These are phyloP conservation scores for Rhizophagus prolifer DNA, from an alignment of 192 early-diverging fungal species.

Conservation along the genomic window DNA sequence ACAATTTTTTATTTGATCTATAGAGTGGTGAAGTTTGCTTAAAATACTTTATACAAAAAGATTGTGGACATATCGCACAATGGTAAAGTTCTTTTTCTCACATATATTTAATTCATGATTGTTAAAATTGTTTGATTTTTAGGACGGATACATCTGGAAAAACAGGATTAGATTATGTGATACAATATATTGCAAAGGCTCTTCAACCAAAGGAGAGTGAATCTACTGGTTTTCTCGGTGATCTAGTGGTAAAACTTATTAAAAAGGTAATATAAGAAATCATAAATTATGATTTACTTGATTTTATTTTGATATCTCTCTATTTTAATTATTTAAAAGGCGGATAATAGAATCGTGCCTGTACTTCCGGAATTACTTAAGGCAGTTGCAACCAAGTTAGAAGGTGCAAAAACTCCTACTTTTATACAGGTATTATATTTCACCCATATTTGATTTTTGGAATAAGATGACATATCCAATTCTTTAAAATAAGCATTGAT, in stretches of 20 bases:
- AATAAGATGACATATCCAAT: no score
- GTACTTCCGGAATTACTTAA: slow-evolving; percentile 77
- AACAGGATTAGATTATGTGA: slow-evolving; percentile 76
- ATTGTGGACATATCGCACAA: slow-evolving; percentile 66
- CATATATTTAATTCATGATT: not conserved
- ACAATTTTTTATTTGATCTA: slow-evolving; percentile 19
- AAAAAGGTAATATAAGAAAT: slow-evolving; percentile 56
- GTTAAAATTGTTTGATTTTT: not conserved
- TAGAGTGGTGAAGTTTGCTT: slow-evolving; percentile 83
- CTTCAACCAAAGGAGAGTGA: slow-evolving; percentile 75
- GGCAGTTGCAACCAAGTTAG: slow-evolving; percentile 71
- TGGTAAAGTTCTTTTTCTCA: slow-evolving; percentile 56
- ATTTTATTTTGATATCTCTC: not conserved
- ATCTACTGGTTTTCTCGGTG: slow-evolving; percentile 84
- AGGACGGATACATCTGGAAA: slow-evolving; percentile 46
- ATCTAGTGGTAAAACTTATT: slow-evolving; percentile 81
- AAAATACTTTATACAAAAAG: slow-evolving; percentile 76
- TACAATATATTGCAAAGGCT: slow-evolving; percentile 79
- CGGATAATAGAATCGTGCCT: slow-evolving; percentile 57
- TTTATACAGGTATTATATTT: slow-evolving; percentile 70
- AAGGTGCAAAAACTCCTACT: slow-evolving; percentile 68
- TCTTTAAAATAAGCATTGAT: not conserved
- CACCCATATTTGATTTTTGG: not conserved
- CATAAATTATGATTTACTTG: slow-evolving; percentile 3
- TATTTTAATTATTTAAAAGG: slow-evolving; percentile 32